Evolutionary conservation across 139 green algal species (phyloP).

Genomic region (Volvox reticuliferus): DNA sequence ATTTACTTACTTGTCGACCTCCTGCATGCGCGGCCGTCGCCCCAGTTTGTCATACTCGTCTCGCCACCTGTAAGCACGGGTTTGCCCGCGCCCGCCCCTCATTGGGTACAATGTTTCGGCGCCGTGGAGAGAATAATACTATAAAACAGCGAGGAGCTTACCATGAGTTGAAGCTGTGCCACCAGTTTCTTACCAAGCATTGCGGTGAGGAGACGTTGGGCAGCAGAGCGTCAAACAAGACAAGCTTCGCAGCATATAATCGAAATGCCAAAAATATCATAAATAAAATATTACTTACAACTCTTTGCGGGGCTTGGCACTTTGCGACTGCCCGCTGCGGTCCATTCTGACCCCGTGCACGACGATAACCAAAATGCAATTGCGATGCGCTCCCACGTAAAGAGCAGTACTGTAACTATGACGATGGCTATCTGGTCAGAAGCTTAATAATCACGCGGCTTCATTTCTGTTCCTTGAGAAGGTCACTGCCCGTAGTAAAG

Average conservation of each 20-base stretch:
- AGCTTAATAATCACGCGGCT: no score
- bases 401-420: no score
- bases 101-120: no score
- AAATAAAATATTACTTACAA: background rate
- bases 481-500: no score
- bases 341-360: background rate
- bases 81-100: background rate
- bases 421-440: no score
- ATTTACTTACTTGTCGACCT: conserved; percentile 37
- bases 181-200: conserved; percentile 17
- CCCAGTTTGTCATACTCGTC: conserved; percentile 32
- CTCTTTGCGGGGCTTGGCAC: conserved; percentile 9
- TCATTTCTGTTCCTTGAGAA: no score
- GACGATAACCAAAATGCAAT: background rate
- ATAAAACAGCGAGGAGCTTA: background rate
- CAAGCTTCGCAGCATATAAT: background rate
- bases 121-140: background rate
- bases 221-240: background rate
- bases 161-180: conserved; percentile 34
- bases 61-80: conserved; percentile 6
- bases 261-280: background rate
- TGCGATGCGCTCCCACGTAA: no score
- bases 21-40: conserved; percentile 1
- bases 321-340: background rate
- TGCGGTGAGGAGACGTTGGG: background rate